Conservation (phyloP, 768 basidiomycete genomes). For the Leccinum rimulosum region DNA sequence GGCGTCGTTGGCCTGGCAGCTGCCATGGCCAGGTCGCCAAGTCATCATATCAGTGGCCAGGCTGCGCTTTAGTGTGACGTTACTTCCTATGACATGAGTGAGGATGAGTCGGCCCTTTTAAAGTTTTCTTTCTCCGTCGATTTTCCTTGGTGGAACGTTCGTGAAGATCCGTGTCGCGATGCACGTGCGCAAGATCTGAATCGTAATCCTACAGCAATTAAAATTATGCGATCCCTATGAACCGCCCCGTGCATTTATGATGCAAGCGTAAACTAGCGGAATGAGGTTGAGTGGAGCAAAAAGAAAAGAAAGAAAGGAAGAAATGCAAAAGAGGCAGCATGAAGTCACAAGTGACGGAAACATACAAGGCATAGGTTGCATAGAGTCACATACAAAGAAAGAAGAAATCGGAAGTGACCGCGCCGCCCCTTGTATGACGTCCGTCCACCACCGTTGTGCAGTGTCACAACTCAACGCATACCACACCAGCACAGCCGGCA, state of each 20-base stretch:
- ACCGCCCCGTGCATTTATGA: neutral
- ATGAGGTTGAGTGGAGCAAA: neutral
- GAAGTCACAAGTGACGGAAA: neutral
- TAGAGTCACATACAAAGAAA: neutral
- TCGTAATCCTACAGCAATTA: neutral
- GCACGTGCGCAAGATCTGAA: neutral
- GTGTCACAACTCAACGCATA: conserved; percentile 6
- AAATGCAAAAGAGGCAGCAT: conserved; percentile 1
- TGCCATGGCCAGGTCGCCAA: no score
- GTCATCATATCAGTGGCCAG: no score
- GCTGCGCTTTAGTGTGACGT: no score
- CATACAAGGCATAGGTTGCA: conserved; percentile 6
- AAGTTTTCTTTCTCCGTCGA: neutral
- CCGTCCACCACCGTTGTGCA: conserved; percentile 11
- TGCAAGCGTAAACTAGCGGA: neutral
- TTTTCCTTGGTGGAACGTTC: neutral
- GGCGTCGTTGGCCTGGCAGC: no score
- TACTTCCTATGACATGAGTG: no score
- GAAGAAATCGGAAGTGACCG: neutral
- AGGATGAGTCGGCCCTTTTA: no score
- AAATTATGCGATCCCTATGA: neutral
- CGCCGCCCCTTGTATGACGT: neutral
- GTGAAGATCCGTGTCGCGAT: neutral
- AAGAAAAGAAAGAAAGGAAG: neutral
- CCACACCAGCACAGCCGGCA: conserved; percentile 21